These are phyloP conservation scores for Phytophthora pistaciae DNA, from an alignment of 352 stramenopile genomes.

Conservation along the genomic window DNA sequence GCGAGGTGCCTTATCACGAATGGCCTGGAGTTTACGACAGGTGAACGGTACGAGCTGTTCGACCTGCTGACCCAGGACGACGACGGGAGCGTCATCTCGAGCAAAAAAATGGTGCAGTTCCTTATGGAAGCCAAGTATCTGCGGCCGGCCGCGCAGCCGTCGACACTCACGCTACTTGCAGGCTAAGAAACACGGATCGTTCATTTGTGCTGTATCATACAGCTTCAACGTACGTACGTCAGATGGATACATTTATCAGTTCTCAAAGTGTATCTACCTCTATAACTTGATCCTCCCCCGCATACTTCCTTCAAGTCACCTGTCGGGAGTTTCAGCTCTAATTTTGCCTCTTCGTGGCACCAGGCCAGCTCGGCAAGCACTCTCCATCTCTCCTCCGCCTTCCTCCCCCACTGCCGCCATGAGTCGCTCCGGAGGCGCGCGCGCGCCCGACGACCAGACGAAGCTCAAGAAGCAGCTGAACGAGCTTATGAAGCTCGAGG, in stretches of 20 bases:
- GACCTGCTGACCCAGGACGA: slow-evolving; percentile 55
- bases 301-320: neutral
- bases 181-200: slow-evolving; percentile 1
- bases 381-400: slow-evolving; percentile 14
- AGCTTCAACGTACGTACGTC: slow-evolving; percentile 26
- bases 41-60: slow-evolving; percentile 67
- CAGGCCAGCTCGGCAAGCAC: neutral
- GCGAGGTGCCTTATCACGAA: slow-evolving; percentile 36
- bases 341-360: neutral
- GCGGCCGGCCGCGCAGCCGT: neutral
- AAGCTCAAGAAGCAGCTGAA: slow-evolving; percentile 92
- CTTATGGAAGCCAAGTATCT: slow-evolving; percentile 46
- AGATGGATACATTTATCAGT: neutral
- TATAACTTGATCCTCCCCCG: neutral
- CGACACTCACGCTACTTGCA: neutral
- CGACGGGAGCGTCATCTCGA: slow-evolving; percentile 37
- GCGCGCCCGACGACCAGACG: slow-evolving; percentile 77
- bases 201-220: neutral
- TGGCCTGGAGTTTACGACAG: slow-evolving; percentile 58
- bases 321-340: neutral
- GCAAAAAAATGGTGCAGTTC: slow-evolving; percentile 42
- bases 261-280: neutral
- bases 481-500: slow-evolving; percentile 91
- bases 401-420: slow-evolving; percentile 32
- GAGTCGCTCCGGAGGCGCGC: slow-evolving; percentile 50